These are phyloP conservation scores for Umbelopsis sp. DNA, from an alignment of 192 early-diverging fungal species.

Conservation along the genomic window DNA sequence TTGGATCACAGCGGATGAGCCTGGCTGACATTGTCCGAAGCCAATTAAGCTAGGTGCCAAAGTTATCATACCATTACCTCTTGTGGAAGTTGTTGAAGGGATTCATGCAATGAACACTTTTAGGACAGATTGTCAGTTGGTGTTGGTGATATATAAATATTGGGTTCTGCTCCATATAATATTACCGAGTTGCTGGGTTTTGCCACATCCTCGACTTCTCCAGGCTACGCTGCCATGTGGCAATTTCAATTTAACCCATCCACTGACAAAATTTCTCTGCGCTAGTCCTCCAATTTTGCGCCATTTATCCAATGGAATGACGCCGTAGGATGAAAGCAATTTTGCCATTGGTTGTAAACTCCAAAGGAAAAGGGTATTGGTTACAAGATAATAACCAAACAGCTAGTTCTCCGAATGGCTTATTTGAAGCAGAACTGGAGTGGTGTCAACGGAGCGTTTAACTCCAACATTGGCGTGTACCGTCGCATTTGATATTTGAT, in stretches of 20 bases:
- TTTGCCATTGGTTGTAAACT: neutral
- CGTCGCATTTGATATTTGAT: conserved; percentile 20
- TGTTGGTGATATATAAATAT: neutral
- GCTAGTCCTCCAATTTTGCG: neutral
- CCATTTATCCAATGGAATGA: neutral
- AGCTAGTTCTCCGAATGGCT: neutral
- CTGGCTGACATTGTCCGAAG: neutral
- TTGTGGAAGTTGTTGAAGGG: too few relatives aligned
- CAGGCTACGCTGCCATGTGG: neutral
- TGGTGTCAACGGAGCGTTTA: neutral
- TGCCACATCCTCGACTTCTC: neutral
- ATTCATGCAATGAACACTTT: neutral
- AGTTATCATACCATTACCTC: too few relatives aligned
- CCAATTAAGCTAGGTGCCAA: conserved; percentile 4
- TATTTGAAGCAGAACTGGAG: neutral
- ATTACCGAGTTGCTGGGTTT: neutral
- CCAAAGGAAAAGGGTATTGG: neutral
- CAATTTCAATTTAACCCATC: neutral
- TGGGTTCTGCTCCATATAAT: neutral
- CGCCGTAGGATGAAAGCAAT: neutral
- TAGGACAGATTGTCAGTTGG: neutral
- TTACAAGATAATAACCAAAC: neutral
- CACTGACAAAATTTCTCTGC: neutral
- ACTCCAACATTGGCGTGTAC: neutral
- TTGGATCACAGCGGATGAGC: neutral